A percentile compares a stretch with the other conserved stretches of the same genome.
Conservation (phyloP, 352 stramenopile genomes). For the Phytopythium aichiense region DNA sequence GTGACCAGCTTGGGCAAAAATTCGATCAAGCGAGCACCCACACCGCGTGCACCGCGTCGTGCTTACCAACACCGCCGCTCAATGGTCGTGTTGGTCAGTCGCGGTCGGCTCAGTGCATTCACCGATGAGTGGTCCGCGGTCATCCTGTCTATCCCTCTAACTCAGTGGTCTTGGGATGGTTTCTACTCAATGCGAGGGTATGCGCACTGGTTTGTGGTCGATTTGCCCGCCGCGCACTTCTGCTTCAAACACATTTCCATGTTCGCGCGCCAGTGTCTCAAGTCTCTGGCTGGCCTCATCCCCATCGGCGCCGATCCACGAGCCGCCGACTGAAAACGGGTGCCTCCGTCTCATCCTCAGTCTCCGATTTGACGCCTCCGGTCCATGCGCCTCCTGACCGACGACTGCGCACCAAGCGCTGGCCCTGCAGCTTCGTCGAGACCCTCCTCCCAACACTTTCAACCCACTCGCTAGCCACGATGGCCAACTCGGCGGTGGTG, state of each 20-base stretch:
- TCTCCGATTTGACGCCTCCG: not conserved
- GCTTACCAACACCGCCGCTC: not conserved
- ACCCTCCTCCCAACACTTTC: not conserved
- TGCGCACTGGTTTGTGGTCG: not conserved
- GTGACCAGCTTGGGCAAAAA: too few relatives aligned
- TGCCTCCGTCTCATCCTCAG: not conserved
- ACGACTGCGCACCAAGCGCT: not conserved
- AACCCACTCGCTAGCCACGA: not conserved
- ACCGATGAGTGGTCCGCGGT: not conserved
- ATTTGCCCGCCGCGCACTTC: not conserved
- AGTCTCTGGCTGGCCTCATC: not conserved
- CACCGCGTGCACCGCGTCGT: too few relatives aligned
- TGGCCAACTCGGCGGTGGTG: constrained; percentile 25
- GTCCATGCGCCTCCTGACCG: not conserved
- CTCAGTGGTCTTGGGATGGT: not conserved
- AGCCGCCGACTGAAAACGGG: not conserved
- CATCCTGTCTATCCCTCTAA: not conserved
- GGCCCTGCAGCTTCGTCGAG: not conserved
- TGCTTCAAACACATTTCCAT: constrained; percentile 7
- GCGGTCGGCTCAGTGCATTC: not conserved
- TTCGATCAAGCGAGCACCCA: too few relatives aligned
- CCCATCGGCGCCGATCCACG: not conserved
- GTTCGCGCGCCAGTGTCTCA: constrained; percentile 6
- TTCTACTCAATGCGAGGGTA: not conserved
- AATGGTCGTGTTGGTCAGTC: not conserved